phyloP scores from a whole-genome alignment of 805 yeast species.

The Helenozyma rhizophorensis region DNA sequence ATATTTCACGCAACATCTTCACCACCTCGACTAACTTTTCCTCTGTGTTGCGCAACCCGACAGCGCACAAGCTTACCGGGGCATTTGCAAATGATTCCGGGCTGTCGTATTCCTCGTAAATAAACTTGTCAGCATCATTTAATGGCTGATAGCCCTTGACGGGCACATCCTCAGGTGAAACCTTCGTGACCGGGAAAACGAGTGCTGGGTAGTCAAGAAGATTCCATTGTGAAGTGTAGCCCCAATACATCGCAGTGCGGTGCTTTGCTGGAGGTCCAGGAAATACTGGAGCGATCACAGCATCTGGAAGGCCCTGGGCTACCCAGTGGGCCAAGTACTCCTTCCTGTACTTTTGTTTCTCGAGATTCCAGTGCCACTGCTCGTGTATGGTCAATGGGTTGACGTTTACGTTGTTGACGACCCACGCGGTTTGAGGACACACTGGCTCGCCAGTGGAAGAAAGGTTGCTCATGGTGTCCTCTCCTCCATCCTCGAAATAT shows the following conservation, averaged over 20 bases:
- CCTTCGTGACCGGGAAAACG: constrained; percentile 13
- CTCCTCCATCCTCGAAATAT: constrained; percentile 17
- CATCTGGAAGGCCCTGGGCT: constrained; percentile 8
- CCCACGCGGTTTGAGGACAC: constrained; percentile 13
- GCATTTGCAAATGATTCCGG: constrained; percentile 6
- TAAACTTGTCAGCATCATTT: constrained; percentile 7
- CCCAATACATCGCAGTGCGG: constrained; percentile 19
- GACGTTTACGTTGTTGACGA: constrained; percentile 8
- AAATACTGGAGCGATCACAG: constrained; percentile 16
- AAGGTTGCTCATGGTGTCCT: constrained; percentile 11
- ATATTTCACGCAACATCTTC: too few species aligned
- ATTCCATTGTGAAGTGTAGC: constrained; percentile 18
- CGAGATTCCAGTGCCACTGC: constrained; percentile 15
- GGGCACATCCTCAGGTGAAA: constrained; percentile 5
- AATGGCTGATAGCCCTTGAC: constrained; percentile 11
- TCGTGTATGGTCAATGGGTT: constrained; percentile 10
- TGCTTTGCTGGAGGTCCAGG: constrained; percentile 16
- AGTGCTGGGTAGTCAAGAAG: constrained; percentile 17
- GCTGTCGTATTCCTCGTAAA: constrained; percentile 5
- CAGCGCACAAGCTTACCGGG: constrained; percentile 15
- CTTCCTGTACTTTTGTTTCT: constrained; percentile 15
- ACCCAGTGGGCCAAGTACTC: constrained; percentile 15
- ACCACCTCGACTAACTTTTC: constrained; percentile 17
- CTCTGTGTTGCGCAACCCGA: constrained; percentile 17
- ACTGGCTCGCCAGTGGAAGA: constrained; percentile 11